Evolutionary conservation across 306 rosid species (phyloP).

Genomic region (Neltuma alba): DNA sequence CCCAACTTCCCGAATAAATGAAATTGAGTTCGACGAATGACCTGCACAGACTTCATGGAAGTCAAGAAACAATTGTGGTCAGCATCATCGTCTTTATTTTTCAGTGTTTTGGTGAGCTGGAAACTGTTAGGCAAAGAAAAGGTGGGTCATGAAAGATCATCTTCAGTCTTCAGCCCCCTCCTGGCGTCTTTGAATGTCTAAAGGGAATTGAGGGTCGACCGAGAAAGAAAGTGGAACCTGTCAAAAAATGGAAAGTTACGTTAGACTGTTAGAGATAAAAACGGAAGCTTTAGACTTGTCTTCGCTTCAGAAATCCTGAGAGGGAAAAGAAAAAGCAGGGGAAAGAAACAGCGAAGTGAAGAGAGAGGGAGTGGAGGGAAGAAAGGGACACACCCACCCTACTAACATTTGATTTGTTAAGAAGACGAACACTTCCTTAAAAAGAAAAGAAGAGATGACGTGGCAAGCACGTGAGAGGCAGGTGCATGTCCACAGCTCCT

Average conservation of each 20-base stretch:
- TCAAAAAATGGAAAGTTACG: conserved; percentile 36
- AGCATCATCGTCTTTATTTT: conserved; percentile 1
- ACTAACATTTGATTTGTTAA: background rate
- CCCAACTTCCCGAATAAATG: conserved; percentile 18
- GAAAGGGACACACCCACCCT: background rate
- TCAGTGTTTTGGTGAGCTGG: conserved; percentile 39
- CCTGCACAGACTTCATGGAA: conserved; percentile 21
- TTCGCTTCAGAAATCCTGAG: conserved; percentile 39
- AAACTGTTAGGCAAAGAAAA: conserved; percentile 37
- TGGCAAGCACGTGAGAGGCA: conserved; percentile 46
- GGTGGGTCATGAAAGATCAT: conserved; percentile 53
- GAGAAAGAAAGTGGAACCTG: conserved; percentile 31
- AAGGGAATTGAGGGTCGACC: conserved; percentile 43
- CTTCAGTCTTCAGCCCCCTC: background rate
- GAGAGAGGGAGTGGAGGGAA: background rate
- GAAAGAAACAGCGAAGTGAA: background rate
- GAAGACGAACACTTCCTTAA: background rate
- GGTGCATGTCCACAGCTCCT: background rate
- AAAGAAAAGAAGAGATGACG: conserved; percentile 28
- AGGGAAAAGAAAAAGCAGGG: conserved; percentile 36
- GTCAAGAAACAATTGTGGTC: conserved; percentile 33
- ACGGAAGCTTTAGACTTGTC: conserved; percentile 27
- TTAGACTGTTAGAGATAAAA: conserved; percentile 26
- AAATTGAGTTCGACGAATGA: conserved; percentile 15
- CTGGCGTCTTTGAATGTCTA: conserved; percentile 45